These are phyloP conservation scores for Coelastrella sp. DNA, from an alignment of 139 green algal species.

Conservation along the genomic window DNA sequence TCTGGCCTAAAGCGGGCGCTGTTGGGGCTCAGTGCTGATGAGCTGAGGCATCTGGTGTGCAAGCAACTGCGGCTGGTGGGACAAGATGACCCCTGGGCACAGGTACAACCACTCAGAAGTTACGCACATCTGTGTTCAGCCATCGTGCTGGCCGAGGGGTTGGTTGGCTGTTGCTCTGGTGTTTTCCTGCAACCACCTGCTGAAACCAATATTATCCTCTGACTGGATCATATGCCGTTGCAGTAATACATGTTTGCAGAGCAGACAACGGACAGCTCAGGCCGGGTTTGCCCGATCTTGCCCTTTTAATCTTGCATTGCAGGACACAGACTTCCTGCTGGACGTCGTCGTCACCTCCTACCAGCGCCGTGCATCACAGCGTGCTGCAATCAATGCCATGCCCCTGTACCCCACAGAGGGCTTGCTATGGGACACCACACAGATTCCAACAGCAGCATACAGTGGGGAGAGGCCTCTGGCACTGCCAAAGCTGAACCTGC, in stretches of 20 bases:
- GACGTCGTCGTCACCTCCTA: conserved; percentile 87
- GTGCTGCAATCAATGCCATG: conserved; percentile 88
- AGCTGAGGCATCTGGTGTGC: conserved; percentile 80
- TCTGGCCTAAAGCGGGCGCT: conserved; percentile 67
- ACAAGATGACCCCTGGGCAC: conserved; percentile 79
- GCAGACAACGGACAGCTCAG: background rate
- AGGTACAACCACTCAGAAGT: conserved; percentile 17
- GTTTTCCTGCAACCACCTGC: no score
- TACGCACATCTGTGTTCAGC: no score
- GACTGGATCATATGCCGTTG: background rate
- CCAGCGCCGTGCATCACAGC: conserved; percentile 79
- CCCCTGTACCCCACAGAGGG: conserved; percentile 97
- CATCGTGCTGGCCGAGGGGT: no score
- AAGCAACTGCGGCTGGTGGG: conserved; percentile 87
- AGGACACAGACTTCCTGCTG: conserved; percentile 36
- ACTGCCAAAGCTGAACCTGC: conserved; percentile 98
- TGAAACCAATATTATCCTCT: background rate
- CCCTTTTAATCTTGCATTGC: background rate
- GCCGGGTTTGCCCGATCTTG: background rate
- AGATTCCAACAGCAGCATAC: conserved; percentile 51
- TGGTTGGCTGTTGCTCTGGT: no score
- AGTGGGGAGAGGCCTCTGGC: conserved; percentile 82
- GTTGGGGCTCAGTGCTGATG: conserved; percentile 66
- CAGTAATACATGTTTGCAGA: background rate
- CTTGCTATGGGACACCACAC: conserved; percentile 92